Evolutionary conservation across 352 stramenopile species (phyloP).

Genomic region (Globisporangium cystogenes): DNA sequence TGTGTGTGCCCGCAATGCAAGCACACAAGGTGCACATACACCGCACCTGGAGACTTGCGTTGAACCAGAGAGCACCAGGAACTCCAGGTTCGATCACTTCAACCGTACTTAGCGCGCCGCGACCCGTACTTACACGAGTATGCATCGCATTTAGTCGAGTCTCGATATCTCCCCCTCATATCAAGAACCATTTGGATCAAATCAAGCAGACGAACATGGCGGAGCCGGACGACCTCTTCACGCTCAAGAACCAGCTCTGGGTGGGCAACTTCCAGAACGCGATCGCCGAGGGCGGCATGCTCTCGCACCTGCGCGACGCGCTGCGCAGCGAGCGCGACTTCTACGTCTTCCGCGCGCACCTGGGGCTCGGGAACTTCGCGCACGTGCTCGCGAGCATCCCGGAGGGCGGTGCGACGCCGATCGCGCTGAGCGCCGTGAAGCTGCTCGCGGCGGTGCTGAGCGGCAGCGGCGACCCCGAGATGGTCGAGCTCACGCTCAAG

Average conservation of each 20-base stretch:
- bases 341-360: slow-evolving; percentile 90
- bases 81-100: too few relatives aligned
- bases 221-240: slow-evolving; percentile 97
- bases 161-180: neutral
- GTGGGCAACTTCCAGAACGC: slow-evolving; percentile 95
- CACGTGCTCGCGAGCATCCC: slow-evolving; percentile 87
- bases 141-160: too few relatives aligned
- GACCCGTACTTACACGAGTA: too few relatives aligned
- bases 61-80: too few relatives aligned
- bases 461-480: slow-evolving; percentile 70
- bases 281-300: slow-evolving; percentile 87
- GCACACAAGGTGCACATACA: too few relatives aligned
- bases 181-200: too few relatives aligned
- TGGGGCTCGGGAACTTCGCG: slow-evolving; percentile 88
- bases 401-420: slow-evolving; percentile 54
- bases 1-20: too few relatives aligned
- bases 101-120: too few relatives aligned
- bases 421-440: slow-evolving; percentile 80
- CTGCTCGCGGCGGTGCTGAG: slow-evolving; percentile 84
- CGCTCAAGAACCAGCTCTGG: slow-evolving; percentile 96
- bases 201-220: slow-evolving; percentile 48
- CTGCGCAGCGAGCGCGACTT: slow-evolving; percentile 92
- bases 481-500: slow-evolving; percentile 89
- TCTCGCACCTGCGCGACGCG: slow-evolving; percentile 79
- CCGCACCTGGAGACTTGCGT: too few relatives aligned